These are phyloP conservation scores for Magnolia officinalis DNA, from an alignment of 164 flowering plant genomes.

Conservation along the genomic window DNA sequence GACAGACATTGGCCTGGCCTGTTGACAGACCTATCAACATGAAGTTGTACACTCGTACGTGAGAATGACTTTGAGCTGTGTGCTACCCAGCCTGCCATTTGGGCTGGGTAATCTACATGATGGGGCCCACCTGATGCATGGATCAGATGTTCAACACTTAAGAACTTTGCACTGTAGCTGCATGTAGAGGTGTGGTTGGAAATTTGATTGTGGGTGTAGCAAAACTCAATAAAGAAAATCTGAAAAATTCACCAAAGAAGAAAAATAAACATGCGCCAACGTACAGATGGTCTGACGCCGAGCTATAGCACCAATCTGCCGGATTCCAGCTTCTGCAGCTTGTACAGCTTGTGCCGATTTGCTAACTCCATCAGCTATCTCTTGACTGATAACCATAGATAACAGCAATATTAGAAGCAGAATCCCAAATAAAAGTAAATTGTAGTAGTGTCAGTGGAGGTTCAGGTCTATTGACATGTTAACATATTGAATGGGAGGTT, in stretches of 20 bases:
- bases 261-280: slow-evolving; percentile 18
- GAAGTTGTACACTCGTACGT: too few species aligned
- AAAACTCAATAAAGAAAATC: background rate
- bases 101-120: background rate
- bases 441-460: too few species aligned
- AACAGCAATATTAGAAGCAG: background rate
- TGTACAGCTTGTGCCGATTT: slow-evolving; percentile 84
- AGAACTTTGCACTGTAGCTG: too few species aligned
- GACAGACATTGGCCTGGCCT: too few species aligned
- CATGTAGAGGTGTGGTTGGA: too few species aligned
- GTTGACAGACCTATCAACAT: too few species aligned
- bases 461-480: too few species aligned
- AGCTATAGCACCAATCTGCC: slow-evolving; percentile 70
- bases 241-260: background rate
- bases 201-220: too few species aligned
- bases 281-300: slow-evolving; percentile 72
- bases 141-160: background rate
- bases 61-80: too few species aligned
- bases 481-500: too few species aligned
- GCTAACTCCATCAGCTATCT: slow-evolving; percentile 79
- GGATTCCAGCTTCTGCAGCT: slow-evolving; percentile 86
- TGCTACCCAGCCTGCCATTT: background rate
- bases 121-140: background rate
- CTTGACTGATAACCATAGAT: slow-evolving; percentile 53
- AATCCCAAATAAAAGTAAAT: background rate